phyloP scores from a whole-genome alignment of 345 rosid genomes.

The Salix purpurea region DNA sequence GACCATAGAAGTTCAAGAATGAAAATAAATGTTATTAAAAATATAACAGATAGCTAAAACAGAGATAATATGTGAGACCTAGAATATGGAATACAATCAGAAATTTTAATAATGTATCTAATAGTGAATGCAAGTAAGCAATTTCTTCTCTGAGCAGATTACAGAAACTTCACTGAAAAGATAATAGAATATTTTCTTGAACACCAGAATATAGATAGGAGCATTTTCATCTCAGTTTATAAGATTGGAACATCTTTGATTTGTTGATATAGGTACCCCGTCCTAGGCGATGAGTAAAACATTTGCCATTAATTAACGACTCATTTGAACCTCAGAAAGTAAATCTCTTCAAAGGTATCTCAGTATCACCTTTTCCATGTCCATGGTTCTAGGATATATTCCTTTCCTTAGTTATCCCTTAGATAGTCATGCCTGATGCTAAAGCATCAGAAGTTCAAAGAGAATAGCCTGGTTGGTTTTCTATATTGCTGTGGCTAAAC shows the following conservation, averaged over 20 bases:
- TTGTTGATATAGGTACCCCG: background rate
- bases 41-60: too few species aligned
- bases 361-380: background rate
- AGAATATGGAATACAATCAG: background rate
- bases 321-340: background rate
- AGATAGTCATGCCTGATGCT: background rate
- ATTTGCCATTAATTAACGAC: background rate
- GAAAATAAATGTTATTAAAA: background rate
- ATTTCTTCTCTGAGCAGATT: background rate
- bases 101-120: background rate
- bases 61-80: too few species aligned
- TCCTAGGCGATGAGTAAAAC: background rate
- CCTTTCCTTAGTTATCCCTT: background rate
- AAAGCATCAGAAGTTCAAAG: background rate
- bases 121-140: background rate
- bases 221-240: background rate
- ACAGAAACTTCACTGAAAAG: too few species aligned
- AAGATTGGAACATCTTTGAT: background rate
- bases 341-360: background rate
- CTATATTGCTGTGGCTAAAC: background rate
- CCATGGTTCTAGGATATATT: background rate
- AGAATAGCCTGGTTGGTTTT: background rate
- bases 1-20: background rate
- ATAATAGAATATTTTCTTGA: background rate
- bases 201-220: background rate